Evolutionary conservation across 2,329 filamentous ascomycete species (phyloP), one percentile per base, ranked within the genome.

Genomic region (Penicillium frequentans): DNA sequence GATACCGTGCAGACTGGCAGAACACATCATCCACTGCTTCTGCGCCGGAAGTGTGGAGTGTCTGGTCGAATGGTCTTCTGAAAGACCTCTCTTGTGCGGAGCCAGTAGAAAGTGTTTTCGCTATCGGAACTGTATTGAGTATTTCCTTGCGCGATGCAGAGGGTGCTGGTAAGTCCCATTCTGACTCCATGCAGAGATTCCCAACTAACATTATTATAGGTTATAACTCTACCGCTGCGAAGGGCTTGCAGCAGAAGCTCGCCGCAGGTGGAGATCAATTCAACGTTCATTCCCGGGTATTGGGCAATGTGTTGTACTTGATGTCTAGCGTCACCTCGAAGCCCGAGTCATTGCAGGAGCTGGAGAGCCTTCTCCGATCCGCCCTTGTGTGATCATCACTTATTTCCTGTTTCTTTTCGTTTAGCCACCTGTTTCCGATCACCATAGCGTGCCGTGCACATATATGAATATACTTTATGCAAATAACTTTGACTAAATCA

Each of bases 51-150:
- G 67, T 80, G 1, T 93, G 89, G 89, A 91, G 89, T 55, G 82
- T 86, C 57, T 95, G 90, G 90, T 84, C 86, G 0, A 79, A 79
- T 1, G 69, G 75, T 0, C 83, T 92, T 27, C 77, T 93, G 1
- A 72, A 76, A 2, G 70, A 76, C 13, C 66, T 93, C 2, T 92
- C 89, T 5, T 75, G 81, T 21, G 78, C 79, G 2, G 60, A 75
- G 0, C 73, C 77, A 0, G 84, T 95, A 0, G 79, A 84, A 3
- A 84, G 87, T 8, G 84, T 89, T 0, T 90, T 90, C 77, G 88
- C 90, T 0, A 75, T 95, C 1, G 91, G 91, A 0, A 89, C 85
- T 2, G 88, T 95, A 1, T 77, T 95, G 11, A 87, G 88, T 0
- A 86, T 96, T 37, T 79, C 79, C 13, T 63, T 87, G 23, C 74